Conservation (phyloP, 441 rosid genomes). For the Melastoma candidum region DNA sequence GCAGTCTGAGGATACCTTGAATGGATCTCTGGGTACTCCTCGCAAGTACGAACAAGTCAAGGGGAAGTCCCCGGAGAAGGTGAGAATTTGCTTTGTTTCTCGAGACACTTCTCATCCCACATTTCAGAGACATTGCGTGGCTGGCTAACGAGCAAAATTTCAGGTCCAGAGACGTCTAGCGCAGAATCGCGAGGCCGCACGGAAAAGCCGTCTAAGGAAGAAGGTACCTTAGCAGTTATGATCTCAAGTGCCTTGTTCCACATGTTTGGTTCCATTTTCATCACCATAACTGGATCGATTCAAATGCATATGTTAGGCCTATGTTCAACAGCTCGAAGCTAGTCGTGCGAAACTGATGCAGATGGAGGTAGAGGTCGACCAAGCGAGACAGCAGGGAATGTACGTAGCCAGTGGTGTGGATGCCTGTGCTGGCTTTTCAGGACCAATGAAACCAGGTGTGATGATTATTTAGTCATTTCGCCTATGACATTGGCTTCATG, state of each 20-base stretch:
- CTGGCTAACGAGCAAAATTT: too few relatives aligned
- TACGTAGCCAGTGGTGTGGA: too few relatives aligned
- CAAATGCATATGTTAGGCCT: conserved; percentile 9
- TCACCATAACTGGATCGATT: not conserved
- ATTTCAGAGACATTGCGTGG: too few relatives aligned
- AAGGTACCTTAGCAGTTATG: conserved; percentile 36
- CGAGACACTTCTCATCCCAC: too few relatives aligned
- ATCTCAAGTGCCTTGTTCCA: too few relatives aligned
- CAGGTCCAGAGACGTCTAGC: conserved; percentile 10
- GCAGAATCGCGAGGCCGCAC: conserved; percentile 12
- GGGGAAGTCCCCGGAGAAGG: conserved; percentile 71
- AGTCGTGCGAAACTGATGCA: conserved; percentile 14
- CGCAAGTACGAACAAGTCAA: conserved; percentile 71
- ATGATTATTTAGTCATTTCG: not conserved
- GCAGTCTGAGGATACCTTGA: conserved; percentile 82
- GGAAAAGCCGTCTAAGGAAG: conserved; percentile 65
- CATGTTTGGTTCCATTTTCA: too few relatives aligned
- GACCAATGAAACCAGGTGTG: too few relatives aligned
- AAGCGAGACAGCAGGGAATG: conserved; percentile 4
- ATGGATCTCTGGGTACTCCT: conserved; percentile 44
- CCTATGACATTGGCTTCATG: not conserved
- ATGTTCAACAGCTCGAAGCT: conserved; percentile 16
- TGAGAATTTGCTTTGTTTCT: conserved; percentile 2
- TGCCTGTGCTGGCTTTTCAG: too few relatives aligned
- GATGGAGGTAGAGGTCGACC: conserved; percentile 11